Base-by-base conservation (phyloP, 1,284 basidiomycete species). In the Moniliophthora roreri region DNA sequence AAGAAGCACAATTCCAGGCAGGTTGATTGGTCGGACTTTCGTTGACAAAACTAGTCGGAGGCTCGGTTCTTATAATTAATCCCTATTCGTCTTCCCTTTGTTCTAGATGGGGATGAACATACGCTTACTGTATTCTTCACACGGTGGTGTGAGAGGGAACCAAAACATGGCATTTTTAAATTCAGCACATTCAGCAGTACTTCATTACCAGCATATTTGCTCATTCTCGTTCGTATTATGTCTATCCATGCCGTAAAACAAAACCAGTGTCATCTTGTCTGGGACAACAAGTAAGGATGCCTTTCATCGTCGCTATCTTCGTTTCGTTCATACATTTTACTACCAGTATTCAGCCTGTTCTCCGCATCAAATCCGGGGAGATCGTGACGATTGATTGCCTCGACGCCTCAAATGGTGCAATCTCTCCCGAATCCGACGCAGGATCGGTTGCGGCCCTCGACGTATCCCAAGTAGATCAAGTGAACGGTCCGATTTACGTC, bases 401-500 rank as follows among this genome's bases (percentile, higher is more conserved):
- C 24, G 82, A 85, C 59, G 82, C 77, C 0, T 83, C 82, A 16
- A 84, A 84, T 57, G 82, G 81, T 8, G 80, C 84, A 63, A 72
- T 85, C 53, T 77, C 70, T 0, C 60, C 72, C n/a, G 57, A 68
- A 4, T 80, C 80, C 11, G 76, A 73, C 15, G 54, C 63, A 3
- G 48, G 58, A 0, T 56, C 69, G 16, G 60, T 85, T 37, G 54
- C 63, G 6, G 61, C 71, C 0, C 65, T 83, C 50, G 68, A 74
- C 10, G 72, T 84, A 59, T 63, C 75, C 2, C 72, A 73, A 45
- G 71, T 81, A 23, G 79, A 79, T 60, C 81, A 81, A 68, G 81
- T 85, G 40, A 81, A 77, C 58, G 83, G 83, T 1, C 83, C 82
- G 0, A 69, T 84, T 26, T 78, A 73, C 63, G 68, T 85, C 55